A percentile compares a stretch with the other conserved stretches of the same genome.
Evolutionary conservation across 2,329 filamentous ascomycete genomes (phyloP).

Genomic region (Pseudocercospora fijiensis): DNA sequence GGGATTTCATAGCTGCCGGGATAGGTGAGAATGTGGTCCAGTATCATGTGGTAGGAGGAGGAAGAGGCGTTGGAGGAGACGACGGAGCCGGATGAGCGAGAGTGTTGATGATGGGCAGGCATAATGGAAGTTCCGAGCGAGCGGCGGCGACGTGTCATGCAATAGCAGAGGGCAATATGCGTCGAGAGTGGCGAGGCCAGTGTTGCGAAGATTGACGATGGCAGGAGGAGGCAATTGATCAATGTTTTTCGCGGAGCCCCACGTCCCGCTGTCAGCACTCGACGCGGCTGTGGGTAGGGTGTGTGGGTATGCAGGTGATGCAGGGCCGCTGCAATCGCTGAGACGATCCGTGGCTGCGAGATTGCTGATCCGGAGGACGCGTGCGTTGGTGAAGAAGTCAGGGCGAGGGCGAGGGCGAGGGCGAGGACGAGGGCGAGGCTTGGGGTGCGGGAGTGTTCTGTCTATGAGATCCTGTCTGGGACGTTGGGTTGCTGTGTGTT

Average conservation of each 20-base stretch:
- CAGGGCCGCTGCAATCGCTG: slow-evolving; percentile 6
- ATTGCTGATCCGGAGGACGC: background rate
- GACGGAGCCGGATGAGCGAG: slow-evolving; percentile 32
- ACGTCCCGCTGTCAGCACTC: background rate
- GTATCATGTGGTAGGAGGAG: slow-evolving; percentile 46
- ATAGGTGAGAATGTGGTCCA: slow-evolving; percentile 61
- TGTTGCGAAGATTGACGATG: slow-evolving; percentile 5
- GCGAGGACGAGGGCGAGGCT: background rate
- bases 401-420: background rate
- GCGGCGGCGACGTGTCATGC: slow-evolving; percentile 7
- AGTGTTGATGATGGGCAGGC: slow-evolving; percentile 16
- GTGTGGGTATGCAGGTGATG: slow-evolving; percentile 6
- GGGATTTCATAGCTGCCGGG: slow-evolving; percentile 65
- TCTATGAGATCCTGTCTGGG: too few relatives aligned
- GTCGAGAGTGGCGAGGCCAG: slow-evolving; percentile 2
- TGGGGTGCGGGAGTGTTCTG: background rate
- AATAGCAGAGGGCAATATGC: slow-evolving; percentile 9
- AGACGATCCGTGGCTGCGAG: background rate
- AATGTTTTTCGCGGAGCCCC: slow-evolving; percentile 6
- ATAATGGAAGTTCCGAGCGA: slow-evolving; percentile 4
- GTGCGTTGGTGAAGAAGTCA: background rate
- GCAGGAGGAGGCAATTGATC: slow-evolving; percentile 7
- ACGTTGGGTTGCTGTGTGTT: background rate
- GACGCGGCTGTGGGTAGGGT: too few relatives aligned
- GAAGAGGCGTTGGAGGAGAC: slow-evolving; percentile 45